Base-by-base conservation (phyloP, 768 basidiomycete species). In the Calocera cornea region DNA sequence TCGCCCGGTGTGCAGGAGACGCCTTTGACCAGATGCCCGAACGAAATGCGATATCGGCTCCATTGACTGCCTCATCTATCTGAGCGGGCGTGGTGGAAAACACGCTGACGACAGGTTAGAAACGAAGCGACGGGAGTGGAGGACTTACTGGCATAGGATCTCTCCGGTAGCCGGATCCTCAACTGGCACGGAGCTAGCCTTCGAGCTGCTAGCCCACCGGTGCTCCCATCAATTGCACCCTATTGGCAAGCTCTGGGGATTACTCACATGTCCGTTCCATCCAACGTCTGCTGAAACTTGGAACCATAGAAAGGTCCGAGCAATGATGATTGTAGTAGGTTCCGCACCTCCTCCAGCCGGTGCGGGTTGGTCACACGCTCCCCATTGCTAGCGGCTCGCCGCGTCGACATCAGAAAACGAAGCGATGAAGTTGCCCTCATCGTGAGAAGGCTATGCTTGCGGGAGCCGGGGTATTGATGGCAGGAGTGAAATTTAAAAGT, bases 21-120 rank as follows among this genome's bases (percentile, higher is more conserved):
- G 86, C 77, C 71, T 77, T 83, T 12, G 90, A 89, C 91, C 91
- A 92, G 40, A 82, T 74, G 1, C 90, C 90, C 1, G 85, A 84
- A 44, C 83, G 76, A 73, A 87, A 92, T 2, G 76, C 80, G 2
- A 76, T 73, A 64, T 91, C 83, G 0, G 89, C 88, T 34, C 77
- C 76, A 64, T 73, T 67, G 0, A 92, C 83, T 0, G 85, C 79
- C 5, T 74, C 69, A 22, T 79, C 74, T 7, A 89, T 86, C 66
- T 84, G 82, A 7, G 80, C 74, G 1, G 78, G 71, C 0, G 83
- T 83, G 0, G 87, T 79, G 44, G 82, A 80, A 0, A 77, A 75
- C 36, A 92, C 82, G 5, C 71, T 71, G 22, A 0, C 7, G 40
- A 41, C 2, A 16, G 27, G 41, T 65, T 24, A 47, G 44, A 19